Evolutionary conservation across 257 asterid genomes (phyloP), one percentile per base, ranked within the genome.

Genomic region (Mitragyna speciosa): DNA sequence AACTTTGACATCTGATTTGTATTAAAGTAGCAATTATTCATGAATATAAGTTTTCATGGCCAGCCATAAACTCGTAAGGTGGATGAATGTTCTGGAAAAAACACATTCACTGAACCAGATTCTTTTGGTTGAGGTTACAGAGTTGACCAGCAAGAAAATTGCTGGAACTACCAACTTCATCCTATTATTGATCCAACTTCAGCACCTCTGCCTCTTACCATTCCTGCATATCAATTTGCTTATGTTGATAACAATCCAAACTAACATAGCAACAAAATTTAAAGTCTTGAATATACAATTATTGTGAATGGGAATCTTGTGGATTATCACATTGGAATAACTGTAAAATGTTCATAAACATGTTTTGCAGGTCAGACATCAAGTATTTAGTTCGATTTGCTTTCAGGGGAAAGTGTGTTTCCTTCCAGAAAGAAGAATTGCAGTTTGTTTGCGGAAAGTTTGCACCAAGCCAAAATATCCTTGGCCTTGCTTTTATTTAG

Each of bases 361-460:
- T 33, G 28, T 68, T 30, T 78, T 72, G 47, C 76, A 69, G 81
- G 70, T 56, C 69, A 67, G 70, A 7, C 47, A 54, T 19, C 26
- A 16, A 49, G 26, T 3, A 69, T 9, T 22, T 15, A 6, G 76
- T 30, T 2, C 45, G 19, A 19, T 7, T 58, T 78, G 45, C 45
- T 67, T 67, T 31, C 72, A 67, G 47, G 16, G 47, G 48, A 67
- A 2, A 33, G 45, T 33, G 48, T 67, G n/a, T 33, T 67, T 17
- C 72, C 72, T 67, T 33, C 72, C 22, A 5, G 11, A 16, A 33
- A 30, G 72, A 67, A 67, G 47, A 31, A 15, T 66, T 66, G 17
- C 72, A 5, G 10, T 12, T 6, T 14, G 36, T 41, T 1, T 31
- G 67, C 11, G 6, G 45, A 54, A 56, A 36, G 5, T 12, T 64